phyloP scores from a whole-genome alignment of 768 basidiomycete species.

The Guyanaporus albipodus region DNA sequence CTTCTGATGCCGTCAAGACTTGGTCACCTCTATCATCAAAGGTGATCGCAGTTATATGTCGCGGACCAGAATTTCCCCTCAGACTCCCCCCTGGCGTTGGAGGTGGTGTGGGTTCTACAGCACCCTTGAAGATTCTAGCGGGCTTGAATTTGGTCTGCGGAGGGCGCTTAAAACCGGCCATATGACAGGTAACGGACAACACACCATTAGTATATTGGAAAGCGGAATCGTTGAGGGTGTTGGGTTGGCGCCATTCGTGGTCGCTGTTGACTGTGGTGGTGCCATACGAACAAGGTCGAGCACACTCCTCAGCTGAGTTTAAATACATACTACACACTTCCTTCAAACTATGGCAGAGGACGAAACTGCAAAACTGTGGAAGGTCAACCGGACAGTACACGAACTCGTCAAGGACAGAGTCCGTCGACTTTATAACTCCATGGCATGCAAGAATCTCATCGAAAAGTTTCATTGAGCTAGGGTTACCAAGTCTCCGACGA shows the following conservation, averaged over 20 bases:
- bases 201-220: conserved; percentile 51
- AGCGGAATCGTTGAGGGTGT: conserved; percentile 39
- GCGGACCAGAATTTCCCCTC: conserved; percentile 41
- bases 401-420: conserved; percentile 96
- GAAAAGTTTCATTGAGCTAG: conserved; percentile 39
- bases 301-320: conserved; percentile 50
- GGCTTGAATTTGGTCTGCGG: conserved; percentile 73
- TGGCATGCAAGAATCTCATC: conserved; percentile 17
- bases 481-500: conserved; percentile 93
- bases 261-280: conserved; percentile 38
- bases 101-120: conserved; percentile 59
- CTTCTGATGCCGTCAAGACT: conserved; percentile 83
- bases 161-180: background rate
- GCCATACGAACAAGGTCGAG: conserved; percentile 34
- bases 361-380: conserved; percentile 88
- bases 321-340: conserved; percentile 36
- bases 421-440: conserved; percentile 13
- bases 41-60: conserved; percentile 81
- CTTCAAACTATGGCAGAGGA: conserved; percentile 61
- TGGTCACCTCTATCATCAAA: conserved; percentile 92
- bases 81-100: conserved; percentile 40
- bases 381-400: conserved; percentile 93
- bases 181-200: background rate
- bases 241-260: conserved; percentile 29
- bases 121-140: conserved; percentile 81